Evolutionary conservation across 306 rosid genomes (phyloP), one percentile per base, ranked within the genome.

Genomic region (Casuarina equisetifolia): DNA sequence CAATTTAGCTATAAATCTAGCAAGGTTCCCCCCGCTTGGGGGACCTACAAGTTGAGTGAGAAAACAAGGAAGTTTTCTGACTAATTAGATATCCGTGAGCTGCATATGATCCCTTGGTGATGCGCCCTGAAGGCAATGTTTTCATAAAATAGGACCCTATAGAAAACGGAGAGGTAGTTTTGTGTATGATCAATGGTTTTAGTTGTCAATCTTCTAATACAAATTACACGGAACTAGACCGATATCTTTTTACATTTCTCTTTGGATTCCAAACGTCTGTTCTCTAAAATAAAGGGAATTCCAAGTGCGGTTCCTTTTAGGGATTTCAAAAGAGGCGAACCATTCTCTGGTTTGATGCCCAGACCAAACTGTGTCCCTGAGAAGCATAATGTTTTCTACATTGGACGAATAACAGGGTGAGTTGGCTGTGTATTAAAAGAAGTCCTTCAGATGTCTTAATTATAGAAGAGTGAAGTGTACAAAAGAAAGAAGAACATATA

Each of bases 391-490:
- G 32, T 25, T 25, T 25, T 25, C 32, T 91, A 98, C 85, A 87
- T 96, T 86, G 99, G 99, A 40, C 98, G 99, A 74, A 86, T 96
- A 63, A 90, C 92, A 69, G 98, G 98, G 99, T 95, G 45, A 87
- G 88, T 86, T 75, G 48, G 58, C 51, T 61, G 72, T 73, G 48
- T 74, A 3, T 58, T 61, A 19, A 54, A 54, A 13, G n/a, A 19
- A 19, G 7, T 54, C 16, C 7, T 54, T 25, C 3, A 3, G n/a
- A 12, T 62, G 35, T 61, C 68, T 61, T 12, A 35, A 9, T 57
- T 20, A 57, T 19, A 57, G 32, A 57, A n/a, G 63, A 57, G 13
- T 19, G 38, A 36, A 57, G 13, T 19, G 11, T 4, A 11, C 3
- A 6, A 61, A 11, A 36, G 39, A 59, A 13, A 13, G 39, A 4